Conservation (phyloP, 345 rosid genomes). For the Crucihimalaya himalaica region DNA sequence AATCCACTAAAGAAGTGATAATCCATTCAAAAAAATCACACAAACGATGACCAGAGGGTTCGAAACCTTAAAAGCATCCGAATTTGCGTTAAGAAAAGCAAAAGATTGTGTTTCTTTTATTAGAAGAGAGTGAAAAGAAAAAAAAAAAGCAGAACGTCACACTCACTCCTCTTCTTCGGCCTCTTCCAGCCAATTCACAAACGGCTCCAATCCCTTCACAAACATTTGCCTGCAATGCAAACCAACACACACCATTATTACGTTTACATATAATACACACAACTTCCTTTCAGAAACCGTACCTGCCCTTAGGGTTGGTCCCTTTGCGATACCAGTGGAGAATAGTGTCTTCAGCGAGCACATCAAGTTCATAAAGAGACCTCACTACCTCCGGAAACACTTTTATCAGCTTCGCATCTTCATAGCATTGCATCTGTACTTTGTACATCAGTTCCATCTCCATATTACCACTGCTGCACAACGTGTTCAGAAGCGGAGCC, state of each 20-base stretch:
- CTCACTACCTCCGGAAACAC: slow-evolving; percentile 85
- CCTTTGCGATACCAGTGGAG: slow-evolving; percentile 92
- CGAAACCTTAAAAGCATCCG: slow-evolving; percentile 14
- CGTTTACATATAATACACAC: background rate
- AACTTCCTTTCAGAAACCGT: background rate
- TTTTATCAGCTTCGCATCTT: slow-evolving; percentile 97
- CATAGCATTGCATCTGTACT: slow-evolving; percentile 96
- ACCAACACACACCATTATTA: background rate
- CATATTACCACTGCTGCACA: slow-evolving; percentile 84
- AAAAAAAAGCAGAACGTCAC: background rate
- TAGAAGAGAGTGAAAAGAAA: background rate
- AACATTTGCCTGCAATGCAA: slow-evolving; percentile 64
- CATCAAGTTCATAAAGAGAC: slow-evolving; percentile 87
- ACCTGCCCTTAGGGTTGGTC: slow-evolving; percentile 93
- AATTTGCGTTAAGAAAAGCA: background rate
- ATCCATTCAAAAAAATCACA: background rate
- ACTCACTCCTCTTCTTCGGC: slow-evolving; percentile 89
- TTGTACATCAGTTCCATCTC: slow-evolving; percentile 94
- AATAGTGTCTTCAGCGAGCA: slow-evolving; percentile 93
- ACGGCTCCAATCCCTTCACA: slow-evolving; percentile 85
- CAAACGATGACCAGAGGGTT: background rate
- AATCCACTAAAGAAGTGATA: background rate
- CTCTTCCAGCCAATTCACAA: slow-evolving; percentile 91
- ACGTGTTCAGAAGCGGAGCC: slow-evolving; percentile 73
- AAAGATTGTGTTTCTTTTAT: slow-evolving; percentile 2